phyloP scores from a whole-genome alignment of 768 basidiomycete genomes.

The Calocybe cyanea region DNA sequence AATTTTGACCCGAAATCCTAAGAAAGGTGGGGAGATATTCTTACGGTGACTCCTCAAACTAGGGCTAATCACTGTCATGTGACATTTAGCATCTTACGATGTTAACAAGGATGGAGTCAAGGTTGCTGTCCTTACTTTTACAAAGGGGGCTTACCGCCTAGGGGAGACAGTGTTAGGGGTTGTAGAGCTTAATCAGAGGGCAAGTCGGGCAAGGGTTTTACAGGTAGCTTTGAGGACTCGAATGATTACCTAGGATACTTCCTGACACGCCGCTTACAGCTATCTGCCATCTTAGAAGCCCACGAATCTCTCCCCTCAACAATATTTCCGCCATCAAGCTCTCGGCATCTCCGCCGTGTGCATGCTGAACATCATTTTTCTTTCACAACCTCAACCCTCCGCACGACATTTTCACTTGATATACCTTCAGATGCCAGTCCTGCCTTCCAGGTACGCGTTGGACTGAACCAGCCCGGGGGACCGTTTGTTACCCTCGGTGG shows the following conservation, averaged over 20 bases:
- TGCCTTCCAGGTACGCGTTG: constrained; percentile 68
- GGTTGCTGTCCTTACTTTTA: constrained; percentile 88
- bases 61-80: constrained; percentile 1
- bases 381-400: constrained; percentile 65
- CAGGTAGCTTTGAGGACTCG: constrained; percentile 51
- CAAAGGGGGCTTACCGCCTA: constrained; percentile 86
- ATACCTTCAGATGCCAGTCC: constrained; percentile 92
- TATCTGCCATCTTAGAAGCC: constrained; percentile 86
- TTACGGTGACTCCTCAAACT: not conserved
- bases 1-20: constrained; percentile 83
- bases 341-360: constrained; percentile 60
- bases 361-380: constrained; percentile 86
- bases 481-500: constrained; percentile 50
- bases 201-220: constrained; percentile 60
- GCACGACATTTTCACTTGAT: constrained; percentile 85
- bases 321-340: constrained; percentile 42
- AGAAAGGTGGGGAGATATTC: constrained; percentile 67
- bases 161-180: constrained; percentile 92
- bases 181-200: constrained; percentile 77
- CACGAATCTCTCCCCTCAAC: constrained; percentile 59
- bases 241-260: not conserved
- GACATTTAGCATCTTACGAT: constrained; percentile 77
- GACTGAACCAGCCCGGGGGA: constrained; percentile 23
- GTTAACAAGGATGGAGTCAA: constrained; percentile 89
- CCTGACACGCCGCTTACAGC: constrained; percentile 34